Base-by-base conservation (phyloP, 495 filamentous ascomycete genomes). In the Xylaria longipes region DNA sequence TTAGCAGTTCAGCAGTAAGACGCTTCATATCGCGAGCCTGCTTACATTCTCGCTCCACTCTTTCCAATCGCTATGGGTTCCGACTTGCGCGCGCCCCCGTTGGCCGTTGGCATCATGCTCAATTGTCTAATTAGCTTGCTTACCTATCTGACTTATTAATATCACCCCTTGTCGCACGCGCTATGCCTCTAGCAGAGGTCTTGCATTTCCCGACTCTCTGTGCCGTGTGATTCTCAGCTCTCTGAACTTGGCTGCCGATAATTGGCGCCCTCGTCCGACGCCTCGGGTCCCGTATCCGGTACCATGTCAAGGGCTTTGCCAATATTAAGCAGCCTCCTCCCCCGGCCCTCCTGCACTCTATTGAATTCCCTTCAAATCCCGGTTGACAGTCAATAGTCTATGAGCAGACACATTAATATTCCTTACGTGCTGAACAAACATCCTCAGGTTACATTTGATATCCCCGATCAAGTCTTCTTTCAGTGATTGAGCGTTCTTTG, bases 161-260 rank as follows among this genome's bases (percentile, higher is more conserved):
- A 29, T 11, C 22, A 22, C 2, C n/a, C 60, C 60, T 43, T 41
- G 37, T 41, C 37, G 37, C 35, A 27, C 25, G 14, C 67, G 29
- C 43, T 35, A 50, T 62, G 9, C 43, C 22, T 48, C 57, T 35
- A 27, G 56, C 20, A 17, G 43, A 64, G 58, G 56, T 54, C 33
- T 31, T 50, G 61, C 39, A 65, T 37, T 50, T 65, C 69, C 69
- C 69, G 69, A 65, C 17, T 45, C 39, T 66, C 41, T 57, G 33
- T 71, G 69, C 69, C 69, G 69, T 66, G 27, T 35, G 0, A 35
- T 45, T 37, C 31, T 52, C 41, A 43, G 22, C 45, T 0, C 37
- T 12, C 11, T 20, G 33, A 0, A 39, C 33, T 54, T 29, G 25
- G 65, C 35, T 68, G 9, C 56, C 37, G 57, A 14, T 60, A 25